phyloP scores from a whole-genome alignment of 331 rosid genomes.

The Malus hybrid region DNA sequence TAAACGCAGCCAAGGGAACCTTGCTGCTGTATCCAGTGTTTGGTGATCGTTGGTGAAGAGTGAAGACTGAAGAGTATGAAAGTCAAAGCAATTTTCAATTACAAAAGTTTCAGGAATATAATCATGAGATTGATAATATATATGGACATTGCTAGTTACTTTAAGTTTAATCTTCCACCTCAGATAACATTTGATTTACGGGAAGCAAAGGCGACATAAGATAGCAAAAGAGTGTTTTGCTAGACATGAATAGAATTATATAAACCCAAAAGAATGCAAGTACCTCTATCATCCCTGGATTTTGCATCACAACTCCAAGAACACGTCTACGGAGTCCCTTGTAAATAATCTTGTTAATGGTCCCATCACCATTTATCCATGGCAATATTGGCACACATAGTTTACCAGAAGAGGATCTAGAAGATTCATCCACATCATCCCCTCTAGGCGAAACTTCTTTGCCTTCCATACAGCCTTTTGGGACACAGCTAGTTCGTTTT shows the following conservation, averaged over 20 bases:
- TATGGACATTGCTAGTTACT: background rate
- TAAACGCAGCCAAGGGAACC: background rate
- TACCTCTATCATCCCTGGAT: slow-evolving; percentile 94
- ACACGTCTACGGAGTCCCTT: slow-evolving; percentile 70
- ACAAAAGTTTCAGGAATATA: background rate
- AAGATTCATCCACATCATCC: slow-evolving; percentile 27
- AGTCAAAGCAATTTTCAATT: background rate
- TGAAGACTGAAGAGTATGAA: background rate
- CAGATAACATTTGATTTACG: background rate
- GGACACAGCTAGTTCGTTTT: slow-evolving; percentile 30
- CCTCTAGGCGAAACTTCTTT: slow-evolving; percentile 23
- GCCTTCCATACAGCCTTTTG: slow-evolving; percentile 25
- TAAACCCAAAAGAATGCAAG: background rate
- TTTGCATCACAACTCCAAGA: slow-evolving; percentile 94
- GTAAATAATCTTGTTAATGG: slow-evolving; percentile 58
- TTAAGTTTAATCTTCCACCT: background rate
- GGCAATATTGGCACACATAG: slow-evolving; percentile 73
- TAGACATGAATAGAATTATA: background rate
- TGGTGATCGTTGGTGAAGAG: background rate
- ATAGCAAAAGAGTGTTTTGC: background rate
- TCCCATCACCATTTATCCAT: slow-evolving; percentile 97
- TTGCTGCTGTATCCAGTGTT: background rate
- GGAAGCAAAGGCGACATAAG: background rate
- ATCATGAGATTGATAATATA: background rate
- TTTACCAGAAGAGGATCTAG: slow-evolving; percentile 30